These are phyloP conservation scores for Thermochaetoides thermophila DNA, from an alignment of 495 filamentous ascomycete species.

Conservation along the genomic window DNA sequence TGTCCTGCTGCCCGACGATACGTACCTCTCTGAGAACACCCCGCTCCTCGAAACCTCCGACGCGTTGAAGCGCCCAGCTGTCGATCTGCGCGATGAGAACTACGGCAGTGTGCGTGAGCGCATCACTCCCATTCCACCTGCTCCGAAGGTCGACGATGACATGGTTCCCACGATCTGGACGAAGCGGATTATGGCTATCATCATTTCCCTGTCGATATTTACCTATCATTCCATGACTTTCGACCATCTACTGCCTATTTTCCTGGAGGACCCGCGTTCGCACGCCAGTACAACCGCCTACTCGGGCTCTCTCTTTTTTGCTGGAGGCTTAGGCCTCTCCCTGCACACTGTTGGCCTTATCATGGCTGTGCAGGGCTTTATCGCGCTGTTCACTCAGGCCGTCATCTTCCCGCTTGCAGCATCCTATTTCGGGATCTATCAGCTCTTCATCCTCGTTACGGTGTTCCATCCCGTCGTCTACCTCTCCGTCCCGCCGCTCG, in stretches of 20 bases:
- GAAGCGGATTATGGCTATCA: constrained; percentile 50
- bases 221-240: constrained; percentile 83
- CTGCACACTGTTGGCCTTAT: constrained; percentile 61
- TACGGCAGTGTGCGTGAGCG: constrained; percentile 65
- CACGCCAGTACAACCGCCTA: constrained; percentile 11
- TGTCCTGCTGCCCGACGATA: constrained; percentile 35
- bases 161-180: constrained; percentile 39
- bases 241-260: constrained; percentile 72
- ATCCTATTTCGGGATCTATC: constrained; percentile 57
- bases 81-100: constrained; percentile 56
- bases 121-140: constrained; percentile 16
- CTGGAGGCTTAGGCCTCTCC: constrained; percentile 61
- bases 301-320: constrained; percentile 37
- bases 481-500: constrained; percentile 56
- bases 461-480: constrained; percentile 63
- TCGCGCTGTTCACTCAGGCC: constrained; percentile 66
- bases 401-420: constrained; percentile 59
- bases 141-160: constrained; percentile 19
- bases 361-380: constrained; percentile 64
- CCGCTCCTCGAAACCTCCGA: constrained; percentile 59
- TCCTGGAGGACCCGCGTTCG: constrained; percentile 54
- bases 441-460: constrained; percentile 56
- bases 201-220: constrained; percentile 63
- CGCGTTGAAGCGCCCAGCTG: constrained; percentile 50
- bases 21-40: constrained; percentile 45